Conservation (phyloP, 1,139 yeast species). For the Debaryomycetaceae sp. region DNA sequence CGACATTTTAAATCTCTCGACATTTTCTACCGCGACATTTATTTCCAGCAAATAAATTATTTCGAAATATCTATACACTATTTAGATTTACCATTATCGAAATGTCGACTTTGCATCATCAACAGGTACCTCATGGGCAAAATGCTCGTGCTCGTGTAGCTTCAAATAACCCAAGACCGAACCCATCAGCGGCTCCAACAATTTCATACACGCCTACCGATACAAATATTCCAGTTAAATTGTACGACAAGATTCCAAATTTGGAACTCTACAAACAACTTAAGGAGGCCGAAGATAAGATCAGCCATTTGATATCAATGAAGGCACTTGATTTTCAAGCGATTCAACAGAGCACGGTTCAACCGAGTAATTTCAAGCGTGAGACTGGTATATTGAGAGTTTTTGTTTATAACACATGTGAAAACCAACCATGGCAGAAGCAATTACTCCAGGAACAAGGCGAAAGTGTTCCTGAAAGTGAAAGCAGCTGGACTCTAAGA, state of each 20-base stretch:
- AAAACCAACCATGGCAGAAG: constrained; percentile 91
- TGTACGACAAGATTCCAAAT: constrained; percentile 69
- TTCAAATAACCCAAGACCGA: constrained; percentile 26
- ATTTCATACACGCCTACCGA: constrained; percentile 67
- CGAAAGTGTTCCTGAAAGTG: constrained; percentile 22
- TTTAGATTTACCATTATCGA: background rate
- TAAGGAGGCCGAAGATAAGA: constrained; percentile 70
- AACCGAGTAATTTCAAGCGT: constrained; percentile 42
- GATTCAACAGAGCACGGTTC: constrained; percentile 47
- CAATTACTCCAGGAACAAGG: constrained; percentile 30
- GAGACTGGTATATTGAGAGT: constrained; percentile 64
- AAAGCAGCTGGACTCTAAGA: constrained; percentile 78
- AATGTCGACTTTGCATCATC: constrained; percentile 10
- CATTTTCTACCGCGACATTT: background rate
- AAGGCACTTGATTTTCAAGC: constrained; percentile 87
- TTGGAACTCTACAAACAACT: constrained; percentile 67
- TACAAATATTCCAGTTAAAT: constrained; percentile 56
- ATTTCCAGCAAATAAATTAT: background rate
- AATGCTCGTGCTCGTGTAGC: constrained; percentile 5
- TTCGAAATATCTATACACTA: background rate
- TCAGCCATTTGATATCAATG: constrained; percentile 79
- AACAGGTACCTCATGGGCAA: constrained; percentile 7
- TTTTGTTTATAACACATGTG: constrained; percentile 76
- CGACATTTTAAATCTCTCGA: too few species aligned
- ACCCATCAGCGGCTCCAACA: constrained; percentile 38